Base-by-base conservation (phyloP, 805 yeast genomes). In the Diddensiella caesifluorescens region DNA sequence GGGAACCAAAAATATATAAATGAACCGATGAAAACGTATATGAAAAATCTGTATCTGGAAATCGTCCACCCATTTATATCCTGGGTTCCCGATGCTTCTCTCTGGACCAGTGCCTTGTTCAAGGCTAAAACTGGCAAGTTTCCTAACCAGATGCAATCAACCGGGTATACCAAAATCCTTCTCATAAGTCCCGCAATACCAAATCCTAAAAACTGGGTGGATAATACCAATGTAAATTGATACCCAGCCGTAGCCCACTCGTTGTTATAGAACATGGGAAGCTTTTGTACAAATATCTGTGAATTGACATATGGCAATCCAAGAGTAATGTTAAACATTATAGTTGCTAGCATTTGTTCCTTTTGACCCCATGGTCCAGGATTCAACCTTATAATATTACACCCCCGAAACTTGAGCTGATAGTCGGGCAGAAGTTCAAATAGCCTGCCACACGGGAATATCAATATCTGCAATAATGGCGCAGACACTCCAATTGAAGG, bases 1-100 rank as follows among this genome's bases (percentile, higher is more conserved):
- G 87, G 86, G 49, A 82, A 61, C 78, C 82, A 80, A 53, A 75
- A 76, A 73, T 79, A 80, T 3, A 70, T 47, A 50, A 79, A 78
- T 19, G 70, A 57, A n/a, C 61, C 57, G 12, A 51, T 38, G 39
- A 75, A 65, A 2, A 66, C 67, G 26, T 64, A 39, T 22, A 66
- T 46, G 60, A 80, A 79, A 49, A 77, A 72, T 41, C 58, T 62
- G 50, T 68, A 70, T 41, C 79, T 67, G 4, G 75, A 63, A 31
- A 79, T 65, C 22, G 55, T 69, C 86, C 86, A 79, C 2, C 85
- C 83, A 52, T 75, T 68, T 25, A 38, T 25, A 5, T 5, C 9
- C 19, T 7, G 25, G 3, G 19, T 9, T 16, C 27, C 41, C 23
- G 37, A 27, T 22, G 45, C 36, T 23, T 61, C 62, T 4, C 51